Conservation (phyloP, 169 alveolate genomes). For the Eimeria maxima region DNA sequence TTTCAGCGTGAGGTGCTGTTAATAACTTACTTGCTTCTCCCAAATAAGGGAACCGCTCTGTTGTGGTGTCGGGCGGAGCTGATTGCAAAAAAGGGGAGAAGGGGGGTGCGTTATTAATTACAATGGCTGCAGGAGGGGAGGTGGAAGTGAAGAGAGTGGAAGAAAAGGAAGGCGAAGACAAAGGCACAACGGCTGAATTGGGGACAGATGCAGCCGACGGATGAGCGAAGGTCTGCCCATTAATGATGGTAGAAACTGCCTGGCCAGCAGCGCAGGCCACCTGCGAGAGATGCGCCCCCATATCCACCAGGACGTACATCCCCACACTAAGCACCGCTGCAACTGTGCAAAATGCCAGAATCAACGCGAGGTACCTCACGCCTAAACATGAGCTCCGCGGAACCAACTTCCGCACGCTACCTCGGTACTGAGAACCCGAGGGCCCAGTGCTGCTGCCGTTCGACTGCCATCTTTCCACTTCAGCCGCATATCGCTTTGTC, state of each 20-base stretch:
- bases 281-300: constrained; percentile 62
- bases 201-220: neutral
- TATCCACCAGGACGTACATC: neutral
- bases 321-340: constrained; percentile 2
- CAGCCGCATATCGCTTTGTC: constrained; percentile 5
- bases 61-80: neutral
- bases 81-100: neutral
- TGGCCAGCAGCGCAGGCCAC: constrained; percentile 48
- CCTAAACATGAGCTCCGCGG: constrained; percentile 63
- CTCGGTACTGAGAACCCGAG: constrained; percentile 43
- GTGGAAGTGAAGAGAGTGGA: constrained; percentile 14
- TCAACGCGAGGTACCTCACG: neutral
- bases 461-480: constrained; percentile 27
- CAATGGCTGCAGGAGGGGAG: neutral
- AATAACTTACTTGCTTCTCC: constrained; percentile 25
- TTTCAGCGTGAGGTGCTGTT: neutral
- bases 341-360: neutral
- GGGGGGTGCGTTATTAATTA: neutral
- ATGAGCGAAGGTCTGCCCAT: constrained; percentile 51
- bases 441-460: constrained; percentile 59
- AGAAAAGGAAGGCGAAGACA: constrained; percentile 15
- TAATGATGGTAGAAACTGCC: constrained; percentile 65
- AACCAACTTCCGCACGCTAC: constrained; percentile 29
- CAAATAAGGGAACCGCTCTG: neutral
- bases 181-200: neutral